phyloP scores from a whole-genome alignment of 225 moss, liverwort and hornwort genomes.

The Polytrichum commune region DNA sequence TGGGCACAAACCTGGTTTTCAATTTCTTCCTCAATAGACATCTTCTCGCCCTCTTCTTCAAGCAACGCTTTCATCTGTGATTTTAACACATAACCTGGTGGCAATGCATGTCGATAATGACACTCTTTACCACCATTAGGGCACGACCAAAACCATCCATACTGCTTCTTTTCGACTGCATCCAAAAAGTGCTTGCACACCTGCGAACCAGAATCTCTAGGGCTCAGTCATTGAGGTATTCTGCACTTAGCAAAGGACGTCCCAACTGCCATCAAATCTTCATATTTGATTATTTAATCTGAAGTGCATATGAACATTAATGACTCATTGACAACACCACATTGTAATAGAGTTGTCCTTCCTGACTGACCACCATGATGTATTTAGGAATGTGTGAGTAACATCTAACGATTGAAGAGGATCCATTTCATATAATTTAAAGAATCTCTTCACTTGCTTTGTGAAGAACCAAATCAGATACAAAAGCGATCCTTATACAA shows the following conservation, averaged over 20 bases:
- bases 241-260: no score
- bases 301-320: neutral
- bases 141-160: slow-evolving; percentile 99
- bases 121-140: slow-evolving; percentile 99
- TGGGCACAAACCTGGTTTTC: slow-evolving; percentile 70
- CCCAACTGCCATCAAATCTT: no score
- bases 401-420: no score
- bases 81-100: slow-evolving; percentile 87
- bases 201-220: slow-evolving; percentile 20
- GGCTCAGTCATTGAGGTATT: neutral
- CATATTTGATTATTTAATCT: no score
- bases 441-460: no score
- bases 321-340: neutral
- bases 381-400: no score
- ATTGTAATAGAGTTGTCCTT: no score
- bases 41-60: slow-evolving; percentile 92
- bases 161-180: slow-evolving; percentile 97
- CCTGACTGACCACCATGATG: no score
- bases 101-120: slow-evolving; percentile 96
- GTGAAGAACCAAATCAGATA: no score
- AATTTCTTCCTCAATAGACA: slow-evolving; percentile 95
- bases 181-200: slow-evolving; percentile 97
- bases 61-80: slow-evolving; percentile 99
- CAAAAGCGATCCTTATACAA: no score
- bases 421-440: no score